Evolutionary conservation across 768 basidiomycete species (phyloP), one percentile per base, ranked within the genome.

Genomic region (Lactarius indigo): DNA sequence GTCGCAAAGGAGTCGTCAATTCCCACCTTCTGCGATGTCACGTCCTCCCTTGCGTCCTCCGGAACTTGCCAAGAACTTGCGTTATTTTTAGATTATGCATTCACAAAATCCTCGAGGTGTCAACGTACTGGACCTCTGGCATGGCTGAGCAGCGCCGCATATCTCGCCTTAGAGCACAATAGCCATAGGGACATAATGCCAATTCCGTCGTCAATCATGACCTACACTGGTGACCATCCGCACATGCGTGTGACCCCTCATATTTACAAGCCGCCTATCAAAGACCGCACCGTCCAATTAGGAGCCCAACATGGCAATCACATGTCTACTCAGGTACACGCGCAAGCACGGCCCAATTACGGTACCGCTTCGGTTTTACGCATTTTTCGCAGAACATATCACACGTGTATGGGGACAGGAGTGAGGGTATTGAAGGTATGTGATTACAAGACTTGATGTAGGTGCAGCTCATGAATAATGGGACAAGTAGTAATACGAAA

Each of bases 381-480:
- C 50, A 52, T 26, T 52, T 26, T 52, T 23, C 7, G 33, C 33
- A 52, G 31, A 50, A 64, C 44, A 20, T n/a, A 15, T 37, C 12
- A 31, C 60, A 47, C 31, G 5, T 20, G 42, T 23, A 15, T 10
- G 15, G n/a, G 20, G 37, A 57, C 31, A 50, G 23, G 55, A 56
- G 50, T 57, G 31, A 30, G 55, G 33, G 56, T 57, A 31, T 33
- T 41, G 47, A 8, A 56, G 28, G 20, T 56, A 59, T 54, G 50
- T 26, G 37, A 64, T 64, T 64, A 59, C 50, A 64, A 28, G 58
- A 42, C 52, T 42, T 60, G 50, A 56, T 44, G 41, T 58, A 58
- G 35, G 57, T 58, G 57, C 18, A 13, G 39, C 20, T 20, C 18
- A 33, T 58, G 57, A 31, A 57, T 33, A 30, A 39, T 54, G 52